Conservation (phyloP, 495 filamentous ascomycete species). For the Pyrenopolyporus hunteri region DNA sequence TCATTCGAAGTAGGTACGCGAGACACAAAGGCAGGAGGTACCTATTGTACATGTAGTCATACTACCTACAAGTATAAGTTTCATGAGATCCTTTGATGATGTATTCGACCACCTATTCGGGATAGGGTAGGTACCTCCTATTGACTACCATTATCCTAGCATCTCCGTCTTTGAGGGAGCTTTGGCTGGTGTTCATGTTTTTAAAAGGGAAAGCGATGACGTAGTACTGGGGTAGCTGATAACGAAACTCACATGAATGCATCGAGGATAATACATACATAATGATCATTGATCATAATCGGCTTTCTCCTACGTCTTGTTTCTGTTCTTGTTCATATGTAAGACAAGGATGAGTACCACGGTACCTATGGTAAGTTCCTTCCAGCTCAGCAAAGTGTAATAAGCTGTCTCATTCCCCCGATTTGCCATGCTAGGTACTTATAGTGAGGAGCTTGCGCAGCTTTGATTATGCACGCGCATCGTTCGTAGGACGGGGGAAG, state of each 20-base stretch:
- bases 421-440: not conserved
- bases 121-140: not conserved
- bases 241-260: slow-evolving; percentile 23
- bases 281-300: no score
- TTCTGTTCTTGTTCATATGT: not conserved
- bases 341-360: slow-evolving; percentile 10
- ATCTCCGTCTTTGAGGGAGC: not conserved
- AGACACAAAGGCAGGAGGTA: no score
- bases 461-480: slow-evolving; percentile 32
- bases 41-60: no score
- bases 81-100: not conserved
- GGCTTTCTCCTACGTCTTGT: not conserved
- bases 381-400: slow-evolving; percentile 1
- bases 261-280: not conserved
- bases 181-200: slow-evolving; percentile 16
- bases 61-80: no score
- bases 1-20: slow-evolving; percentile 13
- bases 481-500: slow-evolving; percentile 22
- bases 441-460: slow-evolving; percentile 28
- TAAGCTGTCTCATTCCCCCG: slow-evolving; percentile 15
- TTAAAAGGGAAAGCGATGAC: slow-evolving; percentile 22
- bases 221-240: slow-evolving; percentile 12
- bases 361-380: not conserved
- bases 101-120: not conserved
- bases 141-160: not conserved